Conservation (phyloP, 2,329 filamentous ascomycete genomes). For the Xylaria sp. region DNA sequence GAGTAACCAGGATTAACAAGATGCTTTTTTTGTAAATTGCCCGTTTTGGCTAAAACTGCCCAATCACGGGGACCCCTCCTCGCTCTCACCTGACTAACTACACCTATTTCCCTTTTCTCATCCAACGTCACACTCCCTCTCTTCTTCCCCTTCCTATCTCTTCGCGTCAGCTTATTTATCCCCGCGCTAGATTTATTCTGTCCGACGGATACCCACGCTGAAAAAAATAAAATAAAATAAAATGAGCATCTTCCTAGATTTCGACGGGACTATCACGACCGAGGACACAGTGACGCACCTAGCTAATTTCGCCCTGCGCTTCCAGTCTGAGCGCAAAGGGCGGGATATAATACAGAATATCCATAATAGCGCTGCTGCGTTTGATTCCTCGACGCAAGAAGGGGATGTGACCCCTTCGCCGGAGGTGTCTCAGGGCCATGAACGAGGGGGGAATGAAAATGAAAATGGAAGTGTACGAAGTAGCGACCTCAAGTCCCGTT, state of each 20-base stretch:
- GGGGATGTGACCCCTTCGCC: not conserved
- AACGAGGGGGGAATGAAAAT: not conserved
- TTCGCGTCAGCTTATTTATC: not conserved
- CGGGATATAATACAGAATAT: not conserved
- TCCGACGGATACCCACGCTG: too few species aligned
- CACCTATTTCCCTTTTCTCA: constrained; percentile 8
- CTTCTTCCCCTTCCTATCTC: not conserved
- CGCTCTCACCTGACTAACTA: not conserved
- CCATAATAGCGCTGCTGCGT: not conserved
- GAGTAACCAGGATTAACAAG: not conserved
- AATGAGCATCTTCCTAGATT: constrained; percentile 63
- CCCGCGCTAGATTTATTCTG: too few species aligned
- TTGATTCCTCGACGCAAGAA: not conserved
- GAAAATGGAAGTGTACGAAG: not conserved
- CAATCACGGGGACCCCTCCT: constrained; percentile 20
- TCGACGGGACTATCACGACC: constrained; percentile 69
- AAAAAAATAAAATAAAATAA: too few species aligned
- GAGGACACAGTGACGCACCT: constrained; percentile 64
- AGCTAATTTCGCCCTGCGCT: constrained; percentile 56
- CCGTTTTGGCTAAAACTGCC: constrained; percentile 15
- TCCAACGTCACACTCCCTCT: constrained; percentile 6
- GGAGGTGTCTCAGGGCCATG: not conserved
- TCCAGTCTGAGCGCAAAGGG: constrained; percentile 33
- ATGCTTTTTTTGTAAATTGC: constrained; percentile 9
- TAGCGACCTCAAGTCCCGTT: constrained; percentile 53